These are phyloP conservation scores for Elsinoe arachidis DNA, from an alignment of 2,329 filamentous ascomycete species.

Conservation along the genomic window DNA sequence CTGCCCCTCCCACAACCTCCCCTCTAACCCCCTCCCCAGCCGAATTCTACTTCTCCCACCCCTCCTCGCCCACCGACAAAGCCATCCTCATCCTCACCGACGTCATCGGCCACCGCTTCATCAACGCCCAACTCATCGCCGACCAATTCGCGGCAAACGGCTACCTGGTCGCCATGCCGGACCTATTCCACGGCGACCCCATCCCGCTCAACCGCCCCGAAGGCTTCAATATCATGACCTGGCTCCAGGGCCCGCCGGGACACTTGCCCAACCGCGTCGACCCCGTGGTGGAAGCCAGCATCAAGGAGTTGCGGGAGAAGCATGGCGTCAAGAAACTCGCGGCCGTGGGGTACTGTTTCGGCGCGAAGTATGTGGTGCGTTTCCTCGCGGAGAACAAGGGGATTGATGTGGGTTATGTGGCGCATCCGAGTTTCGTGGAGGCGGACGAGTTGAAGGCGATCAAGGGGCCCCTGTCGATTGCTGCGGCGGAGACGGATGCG, in stretches of 20 bases:
- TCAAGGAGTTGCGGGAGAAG: constrained; percentile 40
- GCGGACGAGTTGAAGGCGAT: constrained; percentile 52
- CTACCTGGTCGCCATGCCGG: constrained; percentile 60
- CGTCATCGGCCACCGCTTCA: constrained; percentile 49
- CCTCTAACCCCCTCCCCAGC: constrained; percentile 30
- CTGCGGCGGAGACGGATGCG: constrained; percentile 55
- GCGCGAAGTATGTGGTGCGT: constrained; percentile 51
- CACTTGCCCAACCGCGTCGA: constrained; percentile 41
- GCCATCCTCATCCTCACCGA: constrained; percentile 51
- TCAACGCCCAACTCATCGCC: constrained; percentile 51
- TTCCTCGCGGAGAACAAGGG: constrained; percentile 48
- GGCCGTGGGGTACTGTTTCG: constrained; percentile 43
- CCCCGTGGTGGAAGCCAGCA: constrained; percentile 42
- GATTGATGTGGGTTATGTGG: constrained; percentile 62
- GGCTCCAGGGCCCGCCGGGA: constrained; percentile 34
- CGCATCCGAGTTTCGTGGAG: constrained; percentile 68
- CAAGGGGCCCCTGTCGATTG: constrained; percentile 49
- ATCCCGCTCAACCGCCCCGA: constrained; percentile 45
- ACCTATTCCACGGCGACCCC: constrained; percentile 61
- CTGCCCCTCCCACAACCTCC: background rate
- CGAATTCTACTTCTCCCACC: constrained; percentile 48
- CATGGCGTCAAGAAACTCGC: constrained; percentile 42
- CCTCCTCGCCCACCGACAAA: constrained; percentile 44
- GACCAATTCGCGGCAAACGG: constrained; percentile 68
- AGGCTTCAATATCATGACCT: constrained; percentile 43